phyloP scores from a whole-genome alignment of 495 filamentous ascomycete genomes.

The Lentithecium fluviatile region DNA sequence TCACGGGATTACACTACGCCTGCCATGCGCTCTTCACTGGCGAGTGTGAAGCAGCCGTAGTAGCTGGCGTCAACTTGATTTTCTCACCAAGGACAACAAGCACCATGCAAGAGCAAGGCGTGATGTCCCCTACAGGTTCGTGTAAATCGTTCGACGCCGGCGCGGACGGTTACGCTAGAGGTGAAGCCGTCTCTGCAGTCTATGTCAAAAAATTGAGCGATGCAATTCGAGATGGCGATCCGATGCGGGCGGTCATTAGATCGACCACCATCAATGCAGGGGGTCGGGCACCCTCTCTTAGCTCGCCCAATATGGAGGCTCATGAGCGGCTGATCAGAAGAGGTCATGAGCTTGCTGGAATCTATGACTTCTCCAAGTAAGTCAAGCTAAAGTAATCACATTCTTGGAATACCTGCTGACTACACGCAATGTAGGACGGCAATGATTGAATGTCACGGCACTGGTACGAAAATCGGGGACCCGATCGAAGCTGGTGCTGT shows the following conservation, averaged over 20 bases:
- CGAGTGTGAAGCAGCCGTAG: too few relatives aligned
- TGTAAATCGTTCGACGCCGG: constrained; percentile 40
- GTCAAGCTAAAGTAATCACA: too few relatives aligned
- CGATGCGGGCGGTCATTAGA: constrained; percentile 49
- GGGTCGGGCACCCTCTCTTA: constrained; percentile 42
- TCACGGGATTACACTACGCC: too few relatives aligned
- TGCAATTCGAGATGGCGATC: constrained; percentile 38
- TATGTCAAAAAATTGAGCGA: constrained; percentile 43
- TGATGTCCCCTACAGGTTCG: neutral
- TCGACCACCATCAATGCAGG: constrained; percentile 46
- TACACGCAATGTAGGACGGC: too few relatives aligned
- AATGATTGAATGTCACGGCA: constrained; percentile 47
- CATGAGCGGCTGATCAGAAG: constrained; percentile 19
- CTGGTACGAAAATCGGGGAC: constrained; percentile 37
- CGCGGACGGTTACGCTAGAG: constrained; percentile 50
- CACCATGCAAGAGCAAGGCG: neutral
- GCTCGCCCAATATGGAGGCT: constrained; percentile 3
- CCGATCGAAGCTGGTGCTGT: constrained; percentile 45
- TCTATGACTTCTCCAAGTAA: constrained; percentile 23
- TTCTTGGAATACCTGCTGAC: too few relatives aligned
- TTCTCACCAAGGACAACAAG: neutral
- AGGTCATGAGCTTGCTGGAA: constrained; percentile 18
- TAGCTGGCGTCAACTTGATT: too few relatives aligned
- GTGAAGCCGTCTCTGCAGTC: constrained; percentile 46
- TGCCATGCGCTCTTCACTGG: too few relatives aligned